Percentiles rank a stretch among this genome's conserved stretches.
These are phyloP conservation scores for Phialemoniopsis sp. DNA, from an alignment of 2,329 filamentous ascomycete species.

Conservation along the genomic window DNA sequence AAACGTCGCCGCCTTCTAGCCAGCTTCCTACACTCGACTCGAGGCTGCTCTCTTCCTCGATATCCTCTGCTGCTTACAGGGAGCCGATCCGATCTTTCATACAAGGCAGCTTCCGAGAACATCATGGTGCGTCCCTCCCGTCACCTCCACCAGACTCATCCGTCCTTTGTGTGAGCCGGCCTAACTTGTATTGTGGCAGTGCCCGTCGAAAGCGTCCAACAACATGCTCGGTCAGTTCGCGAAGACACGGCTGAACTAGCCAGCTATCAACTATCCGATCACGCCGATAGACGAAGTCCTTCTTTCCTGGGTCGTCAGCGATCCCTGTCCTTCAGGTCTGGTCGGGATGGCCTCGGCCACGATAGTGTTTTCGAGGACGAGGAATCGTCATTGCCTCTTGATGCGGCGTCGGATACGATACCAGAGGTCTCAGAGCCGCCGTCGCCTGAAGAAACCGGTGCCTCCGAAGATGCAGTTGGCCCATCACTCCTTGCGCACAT, in stretches of 20 bases:
- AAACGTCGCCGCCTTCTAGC: constrained; percentile 20
- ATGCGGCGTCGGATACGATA: constrained; percentile 44
- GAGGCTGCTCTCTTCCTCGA: constrained; percentile 33
- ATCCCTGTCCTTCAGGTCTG: constrained; percentile 24
- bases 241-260: constrained; percentile 86
- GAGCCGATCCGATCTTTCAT: constrained; percentile 71
- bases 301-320: constrained; percentile 38
- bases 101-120: constrained; percentile 58
- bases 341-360: constrained; percentile 8
- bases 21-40: constrained; percentile 17
- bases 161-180: neutral
- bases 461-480: constrained; percentile 19
- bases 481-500: constrained; percentile 45
- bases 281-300: constrained; percentile 37
- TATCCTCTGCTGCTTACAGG: constrained; percentile 39
- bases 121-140: constrained; percentile 41
- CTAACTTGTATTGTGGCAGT: constrained; percentile 25
- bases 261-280: constrained; percentile 71
- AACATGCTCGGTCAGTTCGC: constrained; percentile 75
- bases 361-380: constrained; percentile 14
- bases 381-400: neutral
- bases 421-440: constrained; percentile 57
- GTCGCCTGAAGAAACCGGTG: constrained; percentile 36
- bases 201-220: constrained; percentile 64
- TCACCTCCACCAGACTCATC: constrained; percentile 1